Percentiles rank a stretch among this genome's conserved stretches.
Conservation (phyloP, 768 basidiomycete species). For the Filobasidium floriforme region DNA sequence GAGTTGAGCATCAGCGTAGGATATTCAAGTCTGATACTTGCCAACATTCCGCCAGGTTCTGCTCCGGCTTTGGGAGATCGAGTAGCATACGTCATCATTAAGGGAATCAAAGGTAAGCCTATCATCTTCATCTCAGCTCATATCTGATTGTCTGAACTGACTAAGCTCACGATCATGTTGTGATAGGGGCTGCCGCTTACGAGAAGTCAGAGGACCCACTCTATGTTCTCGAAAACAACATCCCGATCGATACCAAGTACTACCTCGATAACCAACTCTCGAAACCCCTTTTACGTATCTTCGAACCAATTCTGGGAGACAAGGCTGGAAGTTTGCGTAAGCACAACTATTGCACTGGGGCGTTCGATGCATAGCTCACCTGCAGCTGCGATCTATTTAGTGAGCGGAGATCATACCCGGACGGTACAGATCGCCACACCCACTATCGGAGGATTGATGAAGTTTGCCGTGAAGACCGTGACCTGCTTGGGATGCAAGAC, state of each 20-base stretch:
- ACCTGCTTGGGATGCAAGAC: conserved; percentile 96
- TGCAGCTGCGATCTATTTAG: too few species aligned
- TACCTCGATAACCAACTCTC: conserved; percentile 97
- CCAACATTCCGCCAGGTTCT: conserved; percentile 55
- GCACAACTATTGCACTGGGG: conserved; percentile 38
- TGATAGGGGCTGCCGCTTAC: conserved; percentile 82
- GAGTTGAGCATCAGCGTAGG: neutral
- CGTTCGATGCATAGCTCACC: too few species aligned
- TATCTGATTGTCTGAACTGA: neutral
- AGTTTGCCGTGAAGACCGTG: conserved; percentile 90
- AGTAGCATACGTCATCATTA: conserved; percentile 97
- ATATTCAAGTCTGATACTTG: too few species aligned
- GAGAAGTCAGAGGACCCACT: conserved; percentile 98
- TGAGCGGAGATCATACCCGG: conserved; percentile 91
- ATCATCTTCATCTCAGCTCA: neutral
- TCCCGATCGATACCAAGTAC: conserved; percentile 96
- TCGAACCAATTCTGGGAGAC: conserved; percentile 93
- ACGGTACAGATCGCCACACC: conserved; percentile 95
- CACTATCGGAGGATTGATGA: conserved; percentile 93
- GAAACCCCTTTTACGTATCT: conserved; percentile 93
- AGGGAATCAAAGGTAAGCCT: conserved; percentile 74
- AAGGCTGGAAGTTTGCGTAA: conserved; percentile 73
- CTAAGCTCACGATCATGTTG: neutral
- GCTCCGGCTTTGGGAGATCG: conserved; percentile 97
- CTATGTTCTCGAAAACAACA: conserved; percentile 93